Percentiles rank a stretch among this genome's conserved stretches.
These are phyloP conservation scores for Chlorencoelia australis DNA, from an alignment of 2,329 filamentous ascomycete genomes.

Conservation along the genomic window DNA sequence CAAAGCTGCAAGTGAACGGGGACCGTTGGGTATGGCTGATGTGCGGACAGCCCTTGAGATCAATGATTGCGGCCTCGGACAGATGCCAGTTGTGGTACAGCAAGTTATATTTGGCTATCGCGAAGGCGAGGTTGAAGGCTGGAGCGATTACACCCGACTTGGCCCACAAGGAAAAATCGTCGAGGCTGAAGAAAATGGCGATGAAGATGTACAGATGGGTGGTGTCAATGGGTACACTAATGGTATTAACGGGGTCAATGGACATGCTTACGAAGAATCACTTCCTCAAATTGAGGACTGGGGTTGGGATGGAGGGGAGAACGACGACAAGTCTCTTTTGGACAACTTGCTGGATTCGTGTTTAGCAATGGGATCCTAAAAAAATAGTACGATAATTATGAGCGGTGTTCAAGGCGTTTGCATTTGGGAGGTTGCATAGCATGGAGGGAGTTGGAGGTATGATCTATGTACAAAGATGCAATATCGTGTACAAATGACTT, in stretches of 20 bases:
- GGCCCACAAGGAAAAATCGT: conserved; percentile 27
- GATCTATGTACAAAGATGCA: conserved; percentile 9
- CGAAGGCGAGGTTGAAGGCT: conserved; percentile 65
- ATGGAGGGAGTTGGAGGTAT: conserved; percentile 12
- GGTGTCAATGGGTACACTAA: conserved; percentile 27
- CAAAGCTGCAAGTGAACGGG: conserved; percentile 61
- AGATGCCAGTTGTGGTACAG: conserved; percentile 67
- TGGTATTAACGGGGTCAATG: conserved; percentile 32
- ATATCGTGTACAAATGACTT: conserved; percentile 14
- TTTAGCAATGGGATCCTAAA: conserved; percentile 23
- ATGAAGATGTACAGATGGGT: conserved; percentile 28
- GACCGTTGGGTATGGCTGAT: conserved; percentile 68
- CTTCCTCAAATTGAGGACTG: conserved; percentile 50
- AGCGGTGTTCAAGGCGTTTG: conserved; percentile 16
- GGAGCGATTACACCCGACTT: conserved; percentile 43
- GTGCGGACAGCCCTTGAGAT: conserved; percentile 66
- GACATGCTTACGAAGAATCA: conserved; percentile 37
- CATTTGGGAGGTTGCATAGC: conserved; percentile 14
- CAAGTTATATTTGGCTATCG: conserved; percentile 61
- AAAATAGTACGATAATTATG: conserved; percentile 2
- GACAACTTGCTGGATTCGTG: conserved; percentile 40
- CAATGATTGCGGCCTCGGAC: conserved; percentile 63
- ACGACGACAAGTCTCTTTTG: conserved; percentile 40
- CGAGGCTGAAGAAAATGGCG: conserved; percentile 24
- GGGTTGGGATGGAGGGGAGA: conserved; percentile 53